Evolutionary conservation across 805 yeast species (phyloP).

Genomic region (Komagataella pseudopastoris): DNA sequence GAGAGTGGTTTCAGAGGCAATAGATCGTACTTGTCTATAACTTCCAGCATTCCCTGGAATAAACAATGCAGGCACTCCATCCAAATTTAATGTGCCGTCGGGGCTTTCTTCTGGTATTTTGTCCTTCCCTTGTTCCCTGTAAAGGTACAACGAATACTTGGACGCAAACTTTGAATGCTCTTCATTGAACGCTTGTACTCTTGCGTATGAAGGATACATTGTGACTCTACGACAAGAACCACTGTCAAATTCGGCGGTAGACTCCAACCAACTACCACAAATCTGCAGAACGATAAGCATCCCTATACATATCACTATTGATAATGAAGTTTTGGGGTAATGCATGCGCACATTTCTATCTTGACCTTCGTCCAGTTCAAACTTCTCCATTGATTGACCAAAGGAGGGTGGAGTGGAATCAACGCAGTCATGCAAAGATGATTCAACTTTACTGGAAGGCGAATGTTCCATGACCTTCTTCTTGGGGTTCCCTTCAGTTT

Average conservation of each 20-base stretch:
- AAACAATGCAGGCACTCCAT: constrained; percentile 81
- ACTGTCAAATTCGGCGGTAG: constrained; percentile 12
- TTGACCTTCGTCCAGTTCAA: background rate
- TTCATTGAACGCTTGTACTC: constrained; percentile 60
- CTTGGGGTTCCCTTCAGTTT: background rate
- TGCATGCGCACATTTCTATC: background rate
- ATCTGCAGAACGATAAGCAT: constrained; percentile 12
- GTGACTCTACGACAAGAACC: constrained; percentile 45
- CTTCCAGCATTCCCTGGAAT: constrained; percentile 98
- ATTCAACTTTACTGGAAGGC: background rate
- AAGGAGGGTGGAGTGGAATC: background rate
- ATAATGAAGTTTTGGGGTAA: background rate
- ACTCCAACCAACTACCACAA: constrained; percentile 13
- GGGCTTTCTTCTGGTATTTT: constrained; percentile 32
- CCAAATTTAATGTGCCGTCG: constrained; percentile 14
- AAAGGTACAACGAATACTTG: constrained; percentile 74
- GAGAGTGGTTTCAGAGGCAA: constrained; percentile 73
- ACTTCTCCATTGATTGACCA: background rate
- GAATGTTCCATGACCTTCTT: background rate
- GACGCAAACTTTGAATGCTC: constrained; percentile 56
- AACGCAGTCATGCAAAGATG: background rate
- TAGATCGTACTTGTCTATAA: constrained; percentile 75
- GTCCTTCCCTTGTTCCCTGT: constrained; percentile 73
- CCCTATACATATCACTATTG: constrained; percentile 7
- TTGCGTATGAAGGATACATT: constrained; percentile 79